Conservation (phyloP, 2,329 filamentous ascomycete species). For the Colletotrichum musicola region DNA sequence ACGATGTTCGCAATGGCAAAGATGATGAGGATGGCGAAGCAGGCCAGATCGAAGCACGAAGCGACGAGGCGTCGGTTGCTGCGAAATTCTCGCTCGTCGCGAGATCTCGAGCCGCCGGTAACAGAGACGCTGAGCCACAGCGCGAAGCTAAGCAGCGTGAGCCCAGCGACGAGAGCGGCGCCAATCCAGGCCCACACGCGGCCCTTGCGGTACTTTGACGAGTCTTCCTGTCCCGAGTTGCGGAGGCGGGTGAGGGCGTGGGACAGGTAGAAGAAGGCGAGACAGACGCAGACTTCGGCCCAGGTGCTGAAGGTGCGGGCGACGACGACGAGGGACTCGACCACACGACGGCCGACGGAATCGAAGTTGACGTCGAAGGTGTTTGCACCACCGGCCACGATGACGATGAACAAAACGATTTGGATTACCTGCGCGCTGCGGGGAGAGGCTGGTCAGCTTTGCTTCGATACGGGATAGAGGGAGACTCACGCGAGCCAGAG, state of each 20-base stretch:
- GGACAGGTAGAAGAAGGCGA: conserved; percentile 22
- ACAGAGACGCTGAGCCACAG: neutral
- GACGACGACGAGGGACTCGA: neutral
- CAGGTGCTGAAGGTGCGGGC: neutral
- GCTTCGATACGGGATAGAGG: no score
- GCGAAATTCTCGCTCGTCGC: no score
- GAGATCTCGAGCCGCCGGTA: no score
- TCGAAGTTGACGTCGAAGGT: neutral
- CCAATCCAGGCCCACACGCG: neutral
- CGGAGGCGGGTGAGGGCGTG: conserved; percentile 19
- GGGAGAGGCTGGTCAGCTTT: neutral
- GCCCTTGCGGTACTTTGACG: neutral
- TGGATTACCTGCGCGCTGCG: neutral
- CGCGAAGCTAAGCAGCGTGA: neutral
- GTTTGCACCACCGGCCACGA: neutral
- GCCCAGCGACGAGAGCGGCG: neutral
- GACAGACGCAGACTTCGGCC: neutral
- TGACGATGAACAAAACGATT: neutral
- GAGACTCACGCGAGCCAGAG: conserved; percentile 2
- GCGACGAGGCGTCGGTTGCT: no score
- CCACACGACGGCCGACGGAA: neutral
- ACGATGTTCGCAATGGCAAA: neutral
- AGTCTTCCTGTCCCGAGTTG: neutral
- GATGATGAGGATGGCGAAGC: neutral
- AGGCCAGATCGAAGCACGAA: no score